Conservation (phyloP, 805 yeast species). For the Starmerella vaccinii region DNA sequence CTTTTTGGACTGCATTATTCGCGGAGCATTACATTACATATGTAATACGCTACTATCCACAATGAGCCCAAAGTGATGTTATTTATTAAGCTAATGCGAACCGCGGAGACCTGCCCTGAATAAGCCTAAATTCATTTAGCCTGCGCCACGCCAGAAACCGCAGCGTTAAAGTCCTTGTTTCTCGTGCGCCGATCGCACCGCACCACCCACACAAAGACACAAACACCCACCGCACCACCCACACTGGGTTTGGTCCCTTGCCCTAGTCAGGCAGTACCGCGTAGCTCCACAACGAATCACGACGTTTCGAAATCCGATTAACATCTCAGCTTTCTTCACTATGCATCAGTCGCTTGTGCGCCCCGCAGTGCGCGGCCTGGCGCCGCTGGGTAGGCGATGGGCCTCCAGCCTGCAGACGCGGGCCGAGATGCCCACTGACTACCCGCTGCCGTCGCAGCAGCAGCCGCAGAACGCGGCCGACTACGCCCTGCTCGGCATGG, state of each 20-base stretch:
- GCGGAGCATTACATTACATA: too few relatives aligned
- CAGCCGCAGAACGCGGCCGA: slow-evolving; percentile 54
- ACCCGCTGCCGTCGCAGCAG: slow-evolving; percentile 59
- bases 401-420: slow-evolving; percentile 25
- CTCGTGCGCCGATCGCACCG: too few relatives aligned
- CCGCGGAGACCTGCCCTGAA: too few relatives aligned
- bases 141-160: too few relatives aligned
- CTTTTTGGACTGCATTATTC: too few relatives aligned
- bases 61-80: too few relatives aligned
- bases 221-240: too few relatives aligned
- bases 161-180: too few relatives aligned
- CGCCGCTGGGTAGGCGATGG: slow-evolving; percentile 1
- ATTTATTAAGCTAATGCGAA: too few relatives aligned
- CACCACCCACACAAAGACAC: too few relatives aligned
- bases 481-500: slow-evolving; percentile 72
- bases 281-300: slow-evolving; percentile 17
- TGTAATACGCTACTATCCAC: too few relatives aligned
- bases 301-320: slow-evolving; percentile 10
- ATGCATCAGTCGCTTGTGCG: slow-evolving; percentile 13
- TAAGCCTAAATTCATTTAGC: too few relatives aligned
- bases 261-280: background rate
- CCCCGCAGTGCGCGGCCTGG: slow-evolving; percentile 8
- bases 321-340: background rate
- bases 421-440: slow-evolving; percentile 46
- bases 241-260: background rate